These are phyloP conservation scores for Abortiporus biennis DNA, from an alignment of 1,284 basidiomycete species.

Conservation along the genomic window DNA sequence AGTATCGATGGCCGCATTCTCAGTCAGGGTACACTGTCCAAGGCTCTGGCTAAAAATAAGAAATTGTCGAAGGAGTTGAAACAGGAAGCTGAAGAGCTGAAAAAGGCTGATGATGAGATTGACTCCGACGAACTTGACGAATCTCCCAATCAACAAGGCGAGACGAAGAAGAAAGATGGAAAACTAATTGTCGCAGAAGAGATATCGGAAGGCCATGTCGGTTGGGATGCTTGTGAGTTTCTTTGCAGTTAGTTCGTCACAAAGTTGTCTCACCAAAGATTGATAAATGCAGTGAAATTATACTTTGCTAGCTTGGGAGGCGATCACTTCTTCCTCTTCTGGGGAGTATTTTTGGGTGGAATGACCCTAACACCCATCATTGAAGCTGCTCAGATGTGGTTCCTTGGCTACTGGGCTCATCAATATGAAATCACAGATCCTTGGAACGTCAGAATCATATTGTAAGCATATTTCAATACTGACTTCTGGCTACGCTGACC, in stretches of 20 bases:
- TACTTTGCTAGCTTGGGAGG: slow-evolving; percentile 27
- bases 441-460: slow-evolving; percentile 15
- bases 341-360: slow-evolving; percentile 22
- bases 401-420: slow-evolving; percentile 24
- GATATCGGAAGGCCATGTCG: slow-evolving; percentile 47
- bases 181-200: slow-evolving; percentile 55
- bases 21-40: slow-evolving; percentile 40
- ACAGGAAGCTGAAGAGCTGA: slow-evolving; percentile 29
- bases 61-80: slow-evolving; percentile 34
- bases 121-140: background rate
- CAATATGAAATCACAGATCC: slow-evolving; percentile 26
- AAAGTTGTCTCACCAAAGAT: slow-evolving; percentile 12
- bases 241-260: slow-evolving; percentile 19
- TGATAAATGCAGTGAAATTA: slow-evolving; percentile 20
- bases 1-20: slow-evolving; percentile 42
- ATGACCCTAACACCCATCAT: slow-evolving; percentile 16
- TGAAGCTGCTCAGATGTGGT: slow-evolving; percentile 17
- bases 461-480: slow-evolving; percentile 12
- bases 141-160: slow-evolving; percentile 18
- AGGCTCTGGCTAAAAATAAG: slow-evolving; percentile 32
- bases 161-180: slow-evolving; percentile 27
- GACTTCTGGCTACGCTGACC: slow-evolving; percentile 8
- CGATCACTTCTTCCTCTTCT: slow-evolving; percentile 24
- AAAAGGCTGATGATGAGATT: slow-evolving; percentile 22
- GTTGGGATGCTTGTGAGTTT: slow-evolving; percentile 34